Evolutionary conservation across 2,329 filamentous ascomycete genomes (phyloP), one percentile per base, ranked within the genome.

Genomic region (Trichoderma gracile): DNA sequence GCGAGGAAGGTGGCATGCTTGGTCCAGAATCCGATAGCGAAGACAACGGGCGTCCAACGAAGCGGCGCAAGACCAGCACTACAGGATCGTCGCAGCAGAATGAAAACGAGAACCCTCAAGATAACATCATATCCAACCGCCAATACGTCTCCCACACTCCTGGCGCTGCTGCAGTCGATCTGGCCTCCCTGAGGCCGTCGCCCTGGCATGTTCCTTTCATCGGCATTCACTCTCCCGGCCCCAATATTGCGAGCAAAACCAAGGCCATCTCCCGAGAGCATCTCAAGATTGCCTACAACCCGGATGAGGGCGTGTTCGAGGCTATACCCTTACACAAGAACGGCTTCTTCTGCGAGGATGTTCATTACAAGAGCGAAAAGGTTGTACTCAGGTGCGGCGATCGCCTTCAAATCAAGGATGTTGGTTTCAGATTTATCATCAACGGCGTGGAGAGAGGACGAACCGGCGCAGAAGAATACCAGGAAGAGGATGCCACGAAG

Each of bases 261-360:
- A 90, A 89, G 72, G 85, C 84, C 57, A 93, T 93, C 62, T 93
- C 90, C 3, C 82, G 90, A 66, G 80, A 89, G 69, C 91, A 94
- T 73, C 79, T 91, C 55, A 88, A 87, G 70, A 91, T 94, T 69
- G 80, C 84, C 53, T 93, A 88, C 76, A 89, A 90, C 70, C 80
- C 84, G 67, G 79, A 85, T 14, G 81, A 81, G 46, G 81, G 85
- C 21, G 78, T 85, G 7, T 93, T 91, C 71, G 86, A 91, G 72
- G 85, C 90, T 53, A 80, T 82, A 25, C 81, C 83, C 0, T 70
- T 86, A 9, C 84, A 86, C 68, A 82, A 81, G 67, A 92, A 92
- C 69, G 89, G 89, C 6, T 87, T 89, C 71, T 89, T 90, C 71
- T 82, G 86, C 67, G 84, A 90, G 60, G 87, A 88, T 53, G 77